These are phyloP conservation scores for Pestalotiopsis sp. DNA, from an alignment of 2,329 filamentous ascomycete genomes.

Conservation along the genomic window DNA sequence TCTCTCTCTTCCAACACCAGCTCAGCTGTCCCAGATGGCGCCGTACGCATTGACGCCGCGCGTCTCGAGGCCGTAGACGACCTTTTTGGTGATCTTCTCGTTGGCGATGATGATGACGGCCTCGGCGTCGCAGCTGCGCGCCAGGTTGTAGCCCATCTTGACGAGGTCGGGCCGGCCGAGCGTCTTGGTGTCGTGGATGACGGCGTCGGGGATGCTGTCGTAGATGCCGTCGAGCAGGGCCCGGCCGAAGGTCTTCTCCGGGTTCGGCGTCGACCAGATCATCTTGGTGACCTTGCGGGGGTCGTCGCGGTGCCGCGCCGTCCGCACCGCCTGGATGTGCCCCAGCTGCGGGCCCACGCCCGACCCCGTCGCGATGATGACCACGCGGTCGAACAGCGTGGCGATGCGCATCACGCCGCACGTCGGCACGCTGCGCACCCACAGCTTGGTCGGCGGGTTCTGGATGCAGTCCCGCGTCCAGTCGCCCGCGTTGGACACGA, in stretches of 20 bases:
- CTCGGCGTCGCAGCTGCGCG: conserved; percentile 61
- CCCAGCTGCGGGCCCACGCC: conserved; percentile 73
- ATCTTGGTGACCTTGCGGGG: conserved; percentile 55
- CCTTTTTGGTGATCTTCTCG: conserved; percentile 65
- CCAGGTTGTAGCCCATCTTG: conserved; percentile 53
- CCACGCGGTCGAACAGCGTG: conserved; percentile 64
- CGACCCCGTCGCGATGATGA: conserved; percentile 73
- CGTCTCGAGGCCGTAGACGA: conserved; percentile 71
- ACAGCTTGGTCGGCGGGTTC: conserved; percentile 63
- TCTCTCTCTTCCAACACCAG: neutral
- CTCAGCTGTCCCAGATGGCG: conserved; percentile 71
- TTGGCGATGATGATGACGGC: conserved; percentile 77
- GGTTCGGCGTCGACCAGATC: conserved; percentile 69
- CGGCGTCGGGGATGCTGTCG: conserved; percentile 60
- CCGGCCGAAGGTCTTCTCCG: conserved; percentile 64
- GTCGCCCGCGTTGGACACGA: conserved; percentile 75
- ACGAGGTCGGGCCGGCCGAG: conserved; percentile 62
- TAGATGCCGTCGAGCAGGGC: conserved; percentile 59
- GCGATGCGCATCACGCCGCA: conserved; percentile 71
- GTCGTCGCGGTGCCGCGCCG: conserved; percentile 20
- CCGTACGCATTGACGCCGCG: conserved; percentile 71
- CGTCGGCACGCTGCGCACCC: conserved; percentile 69
- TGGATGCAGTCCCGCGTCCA: conserved; percentile 71
- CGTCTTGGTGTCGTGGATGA: conserved; percentile 68
- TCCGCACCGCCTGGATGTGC: conserved; percentile 47